Conservation (phyloP, 2,329 filamentous ascomycete species). For the Huntiella omanensis region DNA sequence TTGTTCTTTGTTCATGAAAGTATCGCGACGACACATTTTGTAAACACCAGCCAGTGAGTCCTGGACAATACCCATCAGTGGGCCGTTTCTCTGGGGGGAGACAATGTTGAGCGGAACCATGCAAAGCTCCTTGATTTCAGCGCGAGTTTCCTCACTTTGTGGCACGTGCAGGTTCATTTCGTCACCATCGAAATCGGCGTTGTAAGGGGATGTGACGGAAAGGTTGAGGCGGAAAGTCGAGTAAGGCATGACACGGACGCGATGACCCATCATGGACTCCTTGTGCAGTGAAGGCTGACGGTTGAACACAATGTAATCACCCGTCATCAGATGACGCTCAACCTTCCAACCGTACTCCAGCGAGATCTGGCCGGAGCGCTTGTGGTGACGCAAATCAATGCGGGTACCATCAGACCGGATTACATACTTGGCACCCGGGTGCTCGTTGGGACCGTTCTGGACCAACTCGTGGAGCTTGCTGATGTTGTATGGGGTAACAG, state of each 20-base stretch:
- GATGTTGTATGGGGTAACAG: conserved; percentile 95
- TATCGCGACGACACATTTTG: conserved; percentile 86
- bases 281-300: conserved; percentile 98
- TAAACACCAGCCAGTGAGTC: conserved; percentile 92
- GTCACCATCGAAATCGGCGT: conserved; percentile 98
- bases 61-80: conserved; percentile 98
- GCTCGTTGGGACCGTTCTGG: conserved; percentile 81
- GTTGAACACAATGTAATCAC: conserved; percentile 98
- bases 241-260: conserved; percentile 94
- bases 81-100: conserved; percentile 88
- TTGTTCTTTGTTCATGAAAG: conserved; percentile 73
- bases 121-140: conserved; percentile 84
- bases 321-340: conserved; percentile 86
- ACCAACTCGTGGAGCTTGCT: conserved; percentile 77
- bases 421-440: conserved; percentile 92
- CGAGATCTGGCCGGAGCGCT: conserved; percentile 66
- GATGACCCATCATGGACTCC: conserved; percentile 99
- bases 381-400: conserved; percentile 87
- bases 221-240: conserved; percentile 96
- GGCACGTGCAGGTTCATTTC: conserved; percentile 99
- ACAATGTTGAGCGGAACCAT: conserved; percentile 98
- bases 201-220: conserved; percentile 96
- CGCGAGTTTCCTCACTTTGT: conserved; percentile 88
- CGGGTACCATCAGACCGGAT: conserved; percentile 84
- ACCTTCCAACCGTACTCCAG: conserved; percentile 98